Conservation (phyloP, 2,329 filamentous ascomycete genomes). For the Bipolaris gigantea region DNA sequence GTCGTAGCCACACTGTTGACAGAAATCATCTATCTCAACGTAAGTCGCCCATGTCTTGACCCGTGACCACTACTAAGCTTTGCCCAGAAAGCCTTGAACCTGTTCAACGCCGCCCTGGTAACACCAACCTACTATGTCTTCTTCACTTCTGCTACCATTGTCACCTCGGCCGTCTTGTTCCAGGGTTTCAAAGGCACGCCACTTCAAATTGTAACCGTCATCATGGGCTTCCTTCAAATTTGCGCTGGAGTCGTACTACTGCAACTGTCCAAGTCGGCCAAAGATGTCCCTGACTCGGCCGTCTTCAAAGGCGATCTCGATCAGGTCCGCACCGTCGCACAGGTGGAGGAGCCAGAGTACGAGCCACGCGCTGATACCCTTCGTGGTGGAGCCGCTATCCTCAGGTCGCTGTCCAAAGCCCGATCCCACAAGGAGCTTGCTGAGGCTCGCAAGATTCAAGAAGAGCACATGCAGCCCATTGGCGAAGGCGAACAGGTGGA, state of each 20-base stretch:
- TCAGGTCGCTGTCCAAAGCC: constrained; percentile 76
- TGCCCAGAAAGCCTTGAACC: constrained; percentile 88
- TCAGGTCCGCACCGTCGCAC: constrained; percentile 91
- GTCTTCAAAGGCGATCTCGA: constrained; percentile 92
- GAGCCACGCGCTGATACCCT: constrained; percentile 97
- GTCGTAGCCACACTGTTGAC: constrained; percentile 86
- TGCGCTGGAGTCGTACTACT: constrained; percentile 89
- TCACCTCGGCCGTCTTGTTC: constrained; percentile 91
- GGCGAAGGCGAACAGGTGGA: constrained; percentile 80
- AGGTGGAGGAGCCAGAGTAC: constrained; percentile 93
- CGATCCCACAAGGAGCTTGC: constrained; percentile 77
- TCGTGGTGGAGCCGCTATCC: constrained; percentile 83
- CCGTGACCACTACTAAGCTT: constrained; percentile 6
- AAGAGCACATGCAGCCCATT: constrained; percentile 79
- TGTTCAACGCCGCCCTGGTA: constrained; percentile 95
- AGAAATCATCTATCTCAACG: constrained; percentile 94
- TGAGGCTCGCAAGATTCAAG: constrained; percentile 75
- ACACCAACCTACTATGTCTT: constrained; percentile 99
- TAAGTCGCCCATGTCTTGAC: constrained; percentile 54
- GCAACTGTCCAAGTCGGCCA: constrained; percentile 96
- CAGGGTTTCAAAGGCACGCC: constrained; percentile 88
- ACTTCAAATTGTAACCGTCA: constrained; percentile 79
- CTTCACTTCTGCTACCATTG: constrained; percentile 93
- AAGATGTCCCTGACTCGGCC: constrained; percentile 91
- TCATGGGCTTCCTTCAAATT: constrained; percentile 91